These are phyloP conservation scores for Bimuria novae-zelandiae DNA, from an alignment of 2,329 filamentous ascomycete species.

Conservation along the genomic window DNA sequence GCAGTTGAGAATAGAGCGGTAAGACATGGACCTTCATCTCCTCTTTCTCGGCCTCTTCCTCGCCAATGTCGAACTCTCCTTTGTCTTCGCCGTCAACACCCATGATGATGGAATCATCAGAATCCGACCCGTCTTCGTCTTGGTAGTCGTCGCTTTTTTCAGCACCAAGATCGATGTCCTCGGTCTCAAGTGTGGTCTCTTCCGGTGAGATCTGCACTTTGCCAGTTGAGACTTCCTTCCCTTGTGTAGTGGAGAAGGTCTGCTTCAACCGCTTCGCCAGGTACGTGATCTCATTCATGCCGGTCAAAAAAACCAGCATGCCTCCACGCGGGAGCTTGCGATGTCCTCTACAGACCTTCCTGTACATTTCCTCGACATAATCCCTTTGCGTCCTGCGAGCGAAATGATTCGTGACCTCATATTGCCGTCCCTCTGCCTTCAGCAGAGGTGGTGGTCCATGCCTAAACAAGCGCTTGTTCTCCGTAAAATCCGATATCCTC, in stretches of 20 bases:
- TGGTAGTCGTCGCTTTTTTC: conserved; percentile 42
- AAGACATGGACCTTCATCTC: conserved; percentile 78
- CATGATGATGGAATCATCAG: conserved; percentile 63
- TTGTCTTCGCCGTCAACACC: conserved; percentile 63
- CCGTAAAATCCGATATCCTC: conserved; percentile 84
- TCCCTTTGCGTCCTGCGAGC: conserved; percentile 79
- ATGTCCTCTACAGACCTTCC: conserved; percentile 85
- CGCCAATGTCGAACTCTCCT: conserved; percentile 64
- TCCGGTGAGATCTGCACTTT: conserved; percentile 76
- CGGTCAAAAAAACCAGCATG: conserved; percentile 92
- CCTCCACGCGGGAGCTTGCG: conserved; percentile 86
- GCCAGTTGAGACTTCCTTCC: conserved; percentile 57
- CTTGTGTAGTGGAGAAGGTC: conserved; percentile 61
- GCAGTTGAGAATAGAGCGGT: conserved; percentile 91
- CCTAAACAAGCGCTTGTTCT: conserved; percentile 80
- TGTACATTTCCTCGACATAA: conserved; percentile 88
- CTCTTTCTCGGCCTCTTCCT: conserved; percentile 66
- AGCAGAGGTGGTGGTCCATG: conserved; percentile 77
- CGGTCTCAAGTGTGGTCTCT: conserved; percentile 79
- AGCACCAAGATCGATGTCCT: conserved; percentile 82
- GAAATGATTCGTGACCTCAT: conserved; percentile 88
- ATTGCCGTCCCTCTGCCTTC: conserved; percentile 89
- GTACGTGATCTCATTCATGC: conserved; percentile 85
- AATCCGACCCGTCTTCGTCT: conserved; percentile 56
- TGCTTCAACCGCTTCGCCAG: conserved; percentile 80